Evolutionary conservation across 345 rosid genomes (phyloP).

Genomic region (Rhodamnia argentea): DNA sequence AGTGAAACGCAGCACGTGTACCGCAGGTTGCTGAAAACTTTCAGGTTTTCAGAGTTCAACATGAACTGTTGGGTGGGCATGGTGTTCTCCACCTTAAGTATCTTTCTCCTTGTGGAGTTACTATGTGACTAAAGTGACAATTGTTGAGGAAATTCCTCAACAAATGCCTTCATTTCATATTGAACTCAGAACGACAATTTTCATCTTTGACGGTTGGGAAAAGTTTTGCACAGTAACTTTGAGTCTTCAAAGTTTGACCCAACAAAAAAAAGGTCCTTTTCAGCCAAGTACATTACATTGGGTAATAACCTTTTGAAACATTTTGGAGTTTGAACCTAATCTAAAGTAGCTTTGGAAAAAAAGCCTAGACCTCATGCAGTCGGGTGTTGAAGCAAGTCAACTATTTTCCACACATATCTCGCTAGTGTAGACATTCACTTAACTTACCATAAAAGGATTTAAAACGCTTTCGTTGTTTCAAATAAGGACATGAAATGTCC

Average conservation of each 20-base stretch:
- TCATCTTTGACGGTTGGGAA: no score
- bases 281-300: background rate
- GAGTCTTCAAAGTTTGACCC: background rate
- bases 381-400: no score
- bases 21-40: background rate
- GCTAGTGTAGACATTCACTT: no score
- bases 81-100: background rate
- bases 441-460: no score
- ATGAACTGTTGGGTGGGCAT: background rate
- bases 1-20: background rate
- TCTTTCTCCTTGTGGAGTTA: background rate
- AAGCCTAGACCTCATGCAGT: no score
- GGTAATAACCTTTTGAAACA: accelerated
- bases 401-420: no score
- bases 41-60: background rate
- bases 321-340: background rate
- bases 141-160: background rate
- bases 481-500: no score
- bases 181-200: background rate
- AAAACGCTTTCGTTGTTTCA: no score
- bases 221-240: background rate
- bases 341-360: no score
- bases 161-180: background rate
- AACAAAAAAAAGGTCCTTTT: background rate
- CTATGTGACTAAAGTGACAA: background rate